Evolutionary conservation across 2,329 filamentous ascomycete genomes (phyloP).

Genomic region (Calonectria hawksworthii): DNA sequence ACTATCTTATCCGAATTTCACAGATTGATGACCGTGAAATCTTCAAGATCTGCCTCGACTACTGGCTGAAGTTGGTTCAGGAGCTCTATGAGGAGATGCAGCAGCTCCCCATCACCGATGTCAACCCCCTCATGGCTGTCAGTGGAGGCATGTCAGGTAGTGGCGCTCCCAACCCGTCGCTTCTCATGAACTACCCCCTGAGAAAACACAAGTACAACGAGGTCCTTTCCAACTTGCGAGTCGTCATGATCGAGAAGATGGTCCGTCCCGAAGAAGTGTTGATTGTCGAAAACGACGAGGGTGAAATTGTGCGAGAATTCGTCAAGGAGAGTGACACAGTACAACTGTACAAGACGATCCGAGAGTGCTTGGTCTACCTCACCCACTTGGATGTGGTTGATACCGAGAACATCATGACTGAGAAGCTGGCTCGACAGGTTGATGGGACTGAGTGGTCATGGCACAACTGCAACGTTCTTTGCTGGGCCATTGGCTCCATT

Average conservation of each 20-base stretch:
- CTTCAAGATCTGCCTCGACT: conserved; percentile 99
- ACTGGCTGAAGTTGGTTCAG: conserved; percentile 98
- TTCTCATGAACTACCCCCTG: conserved; percentile 91
- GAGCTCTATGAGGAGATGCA: conserved; percentile 99
- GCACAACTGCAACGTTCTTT: conserved; percentile 99
- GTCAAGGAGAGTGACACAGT: conserved; percentile 99
- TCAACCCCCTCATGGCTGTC: conserved; percentile 90
- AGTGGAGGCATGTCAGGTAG: conserved; percentile 79
- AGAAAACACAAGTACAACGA: conserved; percentile 99
- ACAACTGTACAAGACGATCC: conserved; percentile 98
- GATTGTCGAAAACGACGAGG: conserved; percentile 99
- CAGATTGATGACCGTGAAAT: conserved; percentile 99
- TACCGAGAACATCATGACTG: conserved; percentile 99
- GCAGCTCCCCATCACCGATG: conserved; percentile 90
- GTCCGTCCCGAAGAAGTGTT: conserved; percentile 97
- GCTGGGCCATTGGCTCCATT: conserved; percentile 99
- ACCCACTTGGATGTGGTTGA: conserved; percentile 98
- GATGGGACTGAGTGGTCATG: conserved; percentile 98
- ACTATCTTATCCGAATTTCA: conserved; percentile 97
- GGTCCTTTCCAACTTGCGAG: conserved; percentile 91
- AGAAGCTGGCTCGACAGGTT: conserved; percentile 95
- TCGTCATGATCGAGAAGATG: conserved; percentile 99
- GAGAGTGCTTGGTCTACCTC: conserved; percentile 96
- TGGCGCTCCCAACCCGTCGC: conserved; percentile 85
- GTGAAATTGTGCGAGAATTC: conserved; percentile 98